Base-by-base conservation (phyloP, 1,139 yeast species). In the Lodderomyces theae region DNA sequence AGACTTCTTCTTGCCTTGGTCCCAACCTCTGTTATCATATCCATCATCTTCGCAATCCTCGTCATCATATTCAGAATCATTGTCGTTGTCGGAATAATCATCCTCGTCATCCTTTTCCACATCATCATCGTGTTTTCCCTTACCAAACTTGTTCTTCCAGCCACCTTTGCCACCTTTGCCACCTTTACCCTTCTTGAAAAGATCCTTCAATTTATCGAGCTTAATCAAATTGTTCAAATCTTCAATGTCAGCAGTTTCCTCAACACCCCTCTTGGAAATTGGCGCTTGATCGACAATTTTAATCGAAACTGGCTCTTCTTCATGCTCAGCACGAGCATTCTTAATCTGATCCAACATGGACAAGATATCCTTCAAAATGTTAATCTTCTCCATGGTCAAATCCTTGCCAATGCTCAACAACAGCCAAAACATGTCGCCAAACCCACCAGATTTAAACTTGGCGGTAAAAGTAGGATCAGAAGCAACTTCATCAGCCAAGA, bases 371-470 rank as follows among this genome's bases (percentile, higher is more conserved):
- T 40, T 45, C 42, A 47, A 47, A 25, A 41, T 41, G 8, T 37
- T 29, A 41, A 47, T 39, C 36, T 47, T 47, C 19, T 45, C 47
- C 26, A 43, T 26, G 22, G 49, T 44, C 25, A 44, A 28, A 13
- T 45, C 44, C 29, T 47, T 47, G 12, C 49, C 47, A 32, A 43
- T 35, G 24, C 35, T 37, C 34, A 46, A 41, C 40, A 46, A 41
- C 34, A 42, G 45, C 49, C 49, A 47, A 39, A 47, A 41, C 19
- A 41, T 34, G n/a, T 43, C 43, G 12, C 42, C 38, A 37, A 46
- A 42, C 6, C 49, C 48, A n/a, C 44, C 38, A 4, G 42, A 16
- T 23, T 34, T 41, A 35, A 39, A 30, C 25, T 42, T 41, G 33
- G 38, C 37, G 22, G 30, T 35, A 26, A 36, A 28, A 40, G 30